A percentile compares a stretch with the other conserved stretches of the same genome.
phyloP scores from a whole-genome alignment of 2,329 filamentous ascomycete genomes.

The Aspergillus melleus region DNA sequence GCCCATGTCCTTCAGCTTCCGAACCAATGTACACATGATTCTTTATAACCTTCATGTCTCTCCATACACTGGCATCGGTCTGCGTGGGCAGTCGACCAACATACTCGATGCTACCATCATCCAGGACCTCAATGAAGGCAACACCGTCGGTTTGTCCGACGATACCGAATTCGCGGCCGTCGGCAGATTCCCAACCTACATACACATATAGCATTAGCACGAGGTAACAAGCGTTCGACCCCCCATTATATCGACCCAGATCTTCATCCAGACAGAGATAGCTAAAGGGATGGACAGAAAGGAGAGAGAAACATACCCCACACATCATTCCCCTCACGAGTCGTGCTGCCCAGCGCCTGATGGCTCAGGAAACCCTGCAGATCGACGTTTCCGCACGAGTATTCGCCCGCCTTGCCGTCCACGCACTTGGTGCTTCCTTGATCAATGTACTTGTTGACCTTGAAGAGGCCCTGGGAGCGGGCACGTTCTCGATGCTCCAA shows the following conservation, averaged over 20 bases:
- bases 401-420: slow-evolving; percentile 19
- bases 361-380: slow-evolving; percentile 18
- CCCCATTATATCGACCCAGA: neutral
- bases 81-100: slow-evolving; percentile 18
- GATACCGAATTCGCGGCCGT: slow-evolving; percentile 19
- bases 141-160: slow-evolving; percentile 20
- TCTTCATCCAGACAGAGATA: neutral
- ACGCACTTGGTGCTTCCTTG: slow-evolving; percentile 8
- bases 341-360: slow-evolving; percentile 20
- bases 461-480: slow-evolving; percentile 14
- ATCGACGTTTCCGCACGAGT: slow-evolving; percentile 19
- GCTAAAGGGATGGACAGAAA: too few relatives aligned
- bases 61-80: slow-evolving; percentile 14
- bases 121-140: slow-evolving; percentile 17
- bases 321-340: slow-evolving; percentile 21
- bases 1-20: slow-evolving; percentile 16
- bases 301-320: slow-evolving; percentile 13
- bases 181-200: slow-evolving; percentile 17
- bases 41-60: slow-evolving; percentile 20
- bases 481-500: slow-evolving; percentile 11
- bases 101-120: slow-evolving; percentile 18
- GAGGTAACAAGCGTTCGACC: neutral
- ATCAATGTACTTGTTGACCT: slow-evolving; percentile 14
- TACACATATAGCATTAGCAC: neutral
- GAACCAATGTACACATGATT: slow-evolving; percentile 20